Percentiles rank a stretch among this genome's conserved stretches.
phyloP scores from a whole-genome alignment of 2,329 filamentous ascomycete genomes.

The Talaromyces sp. region DNA sequence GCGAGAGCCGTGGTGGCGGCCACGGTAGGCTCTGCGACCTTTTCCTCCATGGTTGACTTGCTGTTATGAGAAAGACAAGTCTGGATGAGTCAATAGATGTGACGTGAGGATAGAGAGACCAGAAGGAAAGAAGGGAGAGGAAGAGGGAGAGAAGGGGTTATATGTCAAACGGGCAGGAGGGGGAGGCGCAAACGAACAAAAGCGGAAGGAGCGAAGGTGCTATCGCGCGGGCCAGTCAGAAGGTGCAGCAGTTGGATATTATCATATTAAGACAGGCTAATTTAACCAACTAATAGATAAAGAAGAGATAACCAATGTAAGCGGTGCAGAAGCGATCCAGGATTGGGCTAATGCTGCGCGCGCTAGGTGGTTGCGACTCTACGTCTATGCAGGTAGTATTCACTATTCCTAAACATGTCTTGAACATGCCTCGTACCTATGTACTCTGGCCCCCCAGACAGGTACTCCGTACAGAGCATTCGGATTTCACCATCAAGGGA shows the following conservation, averaged over 20 bases:
- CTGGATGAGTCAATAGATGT: not conserved
- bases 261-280: not conserved
- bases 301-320: not conserved
- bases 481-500: too few species aligned
- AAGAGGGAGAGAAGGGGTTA: not conserved
- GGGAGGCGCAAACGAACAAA: not conserved
- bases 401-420: too few species aligned
- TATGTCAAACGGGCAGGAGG: not conserved
- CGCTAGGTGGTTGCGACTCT: too few species aligned
- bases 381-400: not conserved
- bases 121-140: not conserved
- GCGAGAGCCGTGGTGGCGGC: conserved; percentile 20
- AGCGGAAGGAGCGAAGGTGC: not conserved
- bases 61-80: not conserved
- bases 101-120: conserved; percentile 4
- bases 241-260: too few species aligned
- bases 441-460: too few species aligned
- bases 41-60: conserved; percentile 10
- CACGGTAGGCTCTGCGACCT: conserved; percentile 18
- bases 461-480: too few species aligned
- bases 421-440: too few species aligned
- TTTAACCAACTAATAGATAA: not conserved
- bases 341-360: not conserved
- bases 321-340: not conserved
- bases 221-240: not conserved